Evolutionary conservation across 306 rosid genomes (phyloP).

Genomic region (Sophora flavescens): DNA sequence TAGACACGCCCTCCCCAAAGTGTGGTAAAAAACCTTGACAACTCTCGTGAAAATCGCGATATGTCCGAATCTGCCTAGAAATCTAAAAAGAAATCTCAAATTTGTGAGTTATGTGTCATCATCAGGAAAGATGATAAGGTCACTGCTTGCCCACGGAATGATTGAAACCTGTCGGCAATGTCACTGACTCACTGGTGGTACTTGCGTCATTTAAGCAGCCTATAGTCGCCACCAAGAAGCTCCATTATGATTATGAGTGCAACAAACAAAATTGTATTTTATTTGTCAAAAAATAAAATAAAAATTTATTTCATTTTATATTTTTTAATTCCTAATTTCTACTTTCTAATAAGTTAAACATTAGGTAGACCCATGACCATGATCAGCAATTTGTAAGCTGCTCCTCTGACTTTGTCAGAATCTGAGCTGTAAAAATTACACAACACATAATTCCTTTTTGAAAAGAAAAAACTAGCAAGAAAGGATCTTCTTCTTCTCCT

Average conservation of each 20-base stretch:
- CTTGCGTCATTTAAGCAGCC: constrained; percentile 23
- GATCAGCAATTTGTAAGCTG: constrained; percentile 16
- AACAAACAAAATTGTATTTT: constrained; percentile 16
- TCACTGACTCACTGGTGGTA: background rate
- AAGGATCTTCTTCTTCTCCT: background rate
- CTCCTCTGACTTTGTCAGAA: constrained; percentile 19
- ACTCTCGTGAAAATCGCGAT: background rate
- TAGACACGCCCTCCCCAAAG: background rate
- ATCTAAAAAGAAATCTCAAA: background rate
- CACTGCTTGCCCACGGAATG: background rate
- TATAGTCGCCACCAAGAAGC: background rate
- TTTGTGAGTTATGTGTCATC: too few species aligned
- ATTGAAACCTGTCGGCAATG: background rate
- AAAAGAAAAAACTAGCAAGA: background rate
- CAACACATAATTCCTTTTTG: constrained; percentile 12
- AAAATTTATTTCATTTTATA: background rate
- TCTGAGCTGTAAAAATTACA: constrained; percentile 55
- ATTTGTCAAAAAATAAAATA: too few species aligned
- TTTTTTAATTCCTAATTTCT: constrained; percentile 43
- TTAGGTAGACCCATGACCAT: background rate
- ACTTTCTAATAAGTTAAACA: constrained; percentile 37
- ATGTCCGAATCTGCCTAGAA: constrained; percentile 30
- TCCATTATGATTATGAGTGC: constrained; percentile 11
- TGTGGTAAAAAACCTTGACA: constrained; percentile 4
- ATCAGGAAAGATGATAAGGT: background rate